Percentiles rank a stretch among this genome's conserved stretches.
phyloP scores from a whole-genome alignment of 805 yeast genomes.

The Candida easanensis region DNA sequence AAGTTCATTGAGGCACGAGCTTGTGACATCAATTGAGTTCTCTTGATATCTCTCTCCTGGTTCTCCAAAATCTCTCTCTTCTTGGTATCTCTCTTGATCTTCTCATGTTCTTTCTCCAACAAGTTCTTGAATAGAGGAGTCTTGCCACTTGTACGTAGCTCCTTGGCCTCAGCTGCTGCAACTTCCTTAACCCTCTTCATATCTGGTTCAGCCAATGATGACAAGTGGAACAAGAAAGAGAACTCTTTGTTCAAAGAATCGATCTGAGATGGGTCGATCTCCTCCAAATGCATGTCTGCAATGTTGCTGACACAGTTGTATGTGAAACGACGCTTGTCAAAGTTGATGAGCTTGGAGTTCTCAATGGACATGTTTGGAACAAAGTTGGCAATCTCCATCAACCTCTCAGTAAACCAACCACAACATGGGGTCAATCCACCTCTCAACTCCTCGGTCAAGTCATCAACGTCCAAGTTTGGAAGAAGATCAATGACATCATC shows the following conservation, averaged over 20 bases:
- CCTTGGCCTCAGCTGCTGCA: constrained; percentile 42
- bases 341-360: constrained; percentile 67
- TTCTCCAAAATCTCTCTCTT: constrained; percentile 38
- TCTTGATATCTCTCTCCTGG: constrained; percentile 37
- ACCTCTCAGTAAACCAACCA: constrained; percentile 85
- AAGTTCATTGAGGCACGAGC: constrained; percentile 22
- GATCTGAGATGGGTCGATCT: constrained; percentile 32
- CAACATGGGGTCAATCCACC: constrained; percentile 74
- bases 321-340: constrained; percentile 76
- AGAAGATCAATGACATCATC: constrained; percentile 31
- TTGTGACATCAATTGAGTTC: constrained; percentile 30
- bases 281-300: constrained; percentile 33
- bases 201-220: constrained; percentile 30
- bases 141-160: constrained; percentile 32
- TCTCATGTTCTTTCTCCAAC: constrained; percentile 47
- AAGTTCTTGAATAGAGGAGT: constrained; percentile 43
- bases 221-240: constrained; percentile 48
- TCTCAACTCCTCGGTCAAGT: constrained; percentile 27
- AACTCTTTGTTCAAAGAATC: constrained; percentile 38
- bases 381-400: constrained; percentile 70
- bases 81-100: constrained; percentile 49
- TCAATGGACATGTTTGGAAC: constrained; percentile 76
- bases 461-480: constrained; percentile 35
- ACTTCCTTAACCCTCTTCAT: constrained; percentile 38
- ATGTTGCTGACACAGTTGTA: constrained; percentile 59